These are phyloP conservation scores for Syzygium aromaticum DNA, from an alignment of 345 rosid species.

Conservation along the genomic window DNA sequence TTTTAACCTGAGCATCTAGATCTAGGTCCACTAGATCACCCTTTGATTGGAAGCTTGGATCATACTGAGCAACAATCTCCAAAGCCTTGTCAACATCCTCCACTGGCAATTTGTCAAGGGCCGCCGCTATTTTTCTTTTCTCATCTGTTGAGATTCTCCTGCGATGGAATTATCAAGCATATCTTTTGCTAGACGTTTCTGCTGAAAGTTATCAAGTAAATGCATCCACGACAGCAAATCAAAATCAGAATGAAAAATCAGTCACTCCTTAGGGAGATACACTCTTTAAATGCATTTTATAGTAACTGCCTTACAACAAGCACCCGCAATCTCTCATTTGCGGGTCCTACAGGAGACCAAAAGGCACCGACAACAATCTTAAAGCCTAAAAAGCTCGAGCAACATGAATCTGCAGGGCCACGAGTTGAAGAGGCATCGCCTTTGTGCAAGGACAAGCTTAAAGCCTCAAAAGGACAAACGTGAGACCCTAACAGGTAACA, in stretches of 20 bases:
- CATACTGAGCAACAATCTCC: conserved; percentile 60
- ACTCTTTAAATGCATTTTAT: not conserved
- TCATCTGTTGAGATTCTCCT: conserved; percentile 68
- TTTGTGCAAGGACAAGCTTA: not conserved
- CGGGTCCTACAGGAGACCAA: not conserved
- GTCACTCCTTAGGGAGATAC: not conserved
- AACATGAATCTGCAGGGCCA: not conserved
- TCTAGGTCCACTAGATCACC: conserved; percentile 71
- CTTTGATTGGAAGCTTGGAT: conserved; percentile 46
- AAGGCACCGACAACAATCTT: not conserved
- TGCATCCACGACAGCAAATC: not conserved
- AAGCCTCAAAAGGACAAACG: not conserved
- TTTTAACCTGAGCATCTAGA: conserved; percentile 58
- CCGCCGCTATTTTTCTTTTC: conserved; percentile 52
- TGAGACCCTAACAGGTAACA: not conserved
- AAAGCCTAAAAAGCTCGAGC: not conserved
- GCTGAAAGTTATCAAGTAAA: not conserved
- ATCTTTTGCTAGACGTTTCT: not conserved
- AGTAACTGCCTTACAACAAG: not conserved
- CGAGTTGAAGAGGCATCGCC: not conserved
- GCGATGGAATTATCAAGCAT: not conserved
- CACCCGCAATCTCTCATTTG: not conserved
- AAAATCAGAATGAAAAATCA: too few relatives aligned
- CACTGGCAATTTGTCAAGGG: conserved; percentile 44
- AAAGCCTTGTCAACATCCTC: conserved; percentile 71